These are phyloP conservation scores for Spergularia marina DNA, from an alignment of 148 eudicot species.

Conservation along the genomic window DNA sequence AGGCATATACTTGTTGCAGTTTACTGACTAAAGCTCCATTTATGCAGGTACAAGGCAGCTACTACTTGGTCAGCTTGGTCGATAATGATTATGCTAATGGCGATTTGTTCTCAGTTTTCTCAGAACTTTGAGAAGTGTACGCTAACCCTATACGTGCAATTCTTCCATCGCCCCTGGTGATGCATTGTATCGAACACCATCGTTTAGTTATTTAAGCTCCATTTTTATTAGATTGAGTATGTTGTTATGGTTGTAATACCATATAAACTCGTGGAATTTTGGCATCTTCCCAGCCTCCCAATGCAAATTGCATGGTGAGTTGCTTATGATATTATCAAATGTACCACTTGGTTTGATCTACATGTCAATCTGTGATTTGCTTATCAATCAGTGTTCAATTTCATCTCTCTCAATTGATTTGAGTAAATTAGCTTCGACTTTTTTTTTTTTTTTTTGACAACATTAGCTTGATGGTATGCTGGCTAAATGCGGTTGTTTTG, in stretches of 20 bases:
- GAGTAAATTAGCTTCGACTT: no score
- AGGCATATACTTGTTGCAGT: not conserved
- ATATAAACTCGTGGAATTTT: slow-evolving; percentile 29
- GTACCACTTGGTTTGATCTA: slow-evolving; percentile 13
- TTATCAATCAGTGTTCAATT: not conserved
- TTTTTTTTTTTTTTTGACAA: no score
- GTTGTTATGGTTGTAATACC: slow-evolving; percentile 14
- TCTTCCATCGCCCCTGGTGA: not conserved
- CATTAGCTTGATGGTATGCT: no score
- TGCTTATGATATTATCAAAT: not conserved
- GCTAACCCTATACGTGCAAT: not conserved
- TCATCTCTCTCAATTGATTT: no score
- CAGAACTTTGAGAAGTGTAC: slow-evolving; percentile 26
- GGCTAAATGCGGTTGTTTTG: no score
- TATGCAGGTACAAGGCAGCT: slow-evolving; percentile 45
- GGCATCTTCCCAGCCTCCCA: slow-evolving; percentile 22
- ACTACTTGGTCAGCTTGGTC: slow-evolving; percentile 47
- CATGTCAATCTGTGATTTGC: slow-evolving; percentile 1
- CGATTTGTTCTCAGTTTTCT: slow-evolving; percentile 37
- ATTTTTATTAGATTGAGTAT: not conserved
- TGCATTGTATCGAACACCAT: not conserved
- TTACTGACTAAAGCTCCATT: not conserved
- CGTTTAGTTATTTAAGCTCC: slow-evolving; percentile 8
- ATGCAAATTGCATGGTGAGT: slow-evolving; percentile 37
- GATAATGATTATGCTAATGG: slow-evolving; percentile 36